A percentile compares a stretch with the other conserved stretches of the same genome.
Evolutionary conservation across 805 yeast genomes (phyloP).

Genomic region (Lachancea dasiensis): DNA sequence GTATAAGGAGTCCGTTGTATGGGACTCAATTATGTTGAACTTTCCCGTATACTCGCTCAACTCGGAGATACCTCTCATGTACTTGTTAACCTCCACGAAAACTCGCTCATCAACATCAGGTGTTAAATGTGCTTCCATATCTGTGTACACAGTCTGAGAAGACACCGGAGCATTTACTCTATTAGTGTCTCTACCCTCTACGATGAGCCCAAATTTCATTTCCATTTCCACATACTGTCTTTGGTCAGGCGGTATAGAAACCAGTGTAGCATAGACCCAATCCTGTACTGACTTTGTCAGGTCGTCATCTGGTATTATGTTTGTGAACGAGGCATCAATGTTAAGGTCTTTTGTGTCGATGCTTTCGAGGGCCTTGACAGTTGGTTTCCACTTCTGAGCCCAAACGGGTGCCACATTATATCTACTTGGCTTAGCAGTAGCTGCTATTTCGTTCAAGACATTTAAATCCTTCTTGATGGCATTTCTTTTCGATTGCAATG

Average conservation of each 20-base stretch:
- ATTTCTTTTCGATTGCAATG: constrained; percentile 28
- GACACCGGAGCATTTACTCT: constrained; percentile 61
- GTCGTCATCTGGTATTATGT: constrained; percentile 74
- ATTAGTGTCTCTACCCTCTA: constrained; percentile 56
- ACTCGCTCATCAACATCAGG: constrained; percentile 62
- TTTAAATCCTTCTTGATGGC: constrained; percentile 29
- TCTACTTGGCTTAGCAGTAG: constrained; percentile 49
- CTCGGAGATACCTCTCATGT: constrained; percentile 49
- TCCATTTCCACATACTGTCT: constrained; percentile 63
- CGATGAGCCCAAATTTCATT: constrained; percentile 65
- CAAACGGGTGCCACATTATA: constrained; percentile 68
- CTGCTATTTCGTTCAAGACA: constrained; percentile 26
- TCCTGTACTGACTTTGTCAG: constrained; percentile 74
- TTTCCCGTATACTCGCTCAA: constrained; percentile 44
- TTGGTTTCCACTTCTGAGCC: constrained; percentile 72
- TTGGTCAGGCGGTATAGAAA: constrained; percentile 51
- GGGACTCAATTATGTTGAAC: constrained; percentile 55
- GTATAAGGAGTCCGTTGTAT: constrained; percentile 57
- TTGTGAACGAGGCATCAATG: constrained; percentile 42
- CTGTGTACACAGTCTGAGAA: constrained; percentile 59
- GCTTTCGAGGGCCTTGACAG: constrained; percentile 29
- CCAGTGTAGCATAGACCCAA: constrained; percentile 82
- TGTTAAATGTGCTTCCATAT: constrained; percentile 52
- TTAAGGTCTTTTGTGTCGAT: constrained; percentile 29
- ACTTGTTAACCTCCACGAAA: constrained; percentile 50